phyloP scores from a whole-genome alignment of 805 yeast species.

The Wickerhamiella kurtzmanii region DNA sequence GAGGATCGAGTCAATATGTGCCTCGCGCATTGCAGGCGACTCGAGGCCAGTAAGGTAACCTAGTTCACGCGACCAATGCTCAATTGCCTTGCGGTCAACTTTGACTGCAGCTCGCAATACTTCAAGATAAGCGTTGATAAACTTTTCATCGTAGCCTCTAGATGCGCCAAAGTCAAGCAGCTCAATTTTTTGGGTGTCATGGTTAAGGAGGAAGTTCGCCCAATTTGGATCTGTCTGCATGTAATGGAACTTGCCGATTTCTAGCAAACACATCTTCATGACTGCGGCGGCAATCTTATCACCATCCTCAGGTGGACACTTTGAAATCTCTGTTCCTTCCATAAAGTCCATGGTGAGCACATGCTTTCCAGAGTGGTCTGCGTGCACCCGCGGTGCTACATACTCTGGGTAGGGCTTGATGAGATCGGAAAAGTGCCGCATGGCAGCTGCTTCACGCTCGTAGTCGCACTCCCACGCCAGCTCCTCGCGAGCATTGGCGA shows the following conservation, averaged over 20 bases:
- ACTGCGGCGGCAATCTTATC: conserved; percentile 55
- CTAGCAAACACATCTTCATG: conserved; percentile 75
- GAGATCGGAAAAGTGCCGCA: conserved; percentile 53
- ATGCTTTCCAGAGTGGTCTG: conserved; percentile 63
- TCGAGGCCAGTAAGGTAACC: conserved; percentile 91
- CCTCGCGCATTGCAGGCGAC: conserved; percentile 71
- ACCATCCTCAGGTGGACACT: conserved; percentile 19
- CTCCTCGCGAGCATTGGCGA: conserved; percentile 85
- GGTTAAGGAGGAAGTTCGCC: conserved; percentile 90
- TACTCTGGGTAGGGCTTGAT: conserved; percentile 50
- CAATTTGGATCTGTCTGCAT: conserved; percentile 99
- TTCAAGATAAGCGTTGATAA: conserved; percentile 53
- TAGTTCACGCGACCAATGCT: conserved; percentile 50
- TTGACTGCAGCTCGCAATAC: conserved; percentile 63
- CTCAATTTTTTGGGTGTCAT: conserved; percentile 57
- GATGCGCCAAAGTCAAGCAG: conserved; percentile 93
- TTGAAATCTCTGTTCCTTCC: conserved; percentile 71
- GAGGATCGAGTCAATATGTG: conserved; percentile 82
- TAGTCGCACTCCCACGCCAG: conserved; percentile 98
- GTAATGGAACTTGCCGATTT: conserved; percentile 69
- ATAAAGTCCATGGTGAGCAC: conserved; percentile 82
- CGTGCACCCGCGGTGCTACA: conserved; percentile 68
- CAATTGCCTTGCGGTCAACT: conserved; percentile 51
- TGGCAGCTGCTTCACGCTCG: conserved; percentile 68
- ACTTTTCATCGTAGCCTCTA: conserved; percentile 56